Evolutionary conservation across 176 grass and related monocot genomes (phyloP).

Genomic region (Cocos nucifera): DNA sequence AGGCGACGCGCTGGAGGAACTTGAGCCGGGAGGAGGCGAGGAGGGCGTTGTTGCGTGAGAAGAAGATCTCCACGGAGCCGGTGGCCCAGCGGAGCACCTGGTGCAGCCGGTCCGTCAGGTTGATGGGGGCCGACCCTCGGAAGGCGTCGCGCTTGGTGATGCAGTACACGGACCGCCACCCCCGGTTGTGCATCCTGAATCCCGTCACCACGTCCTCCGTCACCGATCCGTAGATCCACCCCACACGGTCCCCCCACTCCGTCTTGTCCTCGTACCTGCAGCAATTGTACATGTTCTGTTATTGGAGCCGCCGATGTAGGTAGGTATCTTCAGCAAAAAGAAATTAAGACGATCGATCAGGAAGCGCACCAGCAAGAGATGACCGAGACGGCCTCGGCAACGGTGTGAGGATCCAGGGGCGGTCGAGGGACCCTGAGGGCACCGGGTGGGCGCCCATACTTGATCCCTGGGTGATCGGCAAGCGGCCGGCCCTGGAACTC

Average conservation of each 20-base stretch:
- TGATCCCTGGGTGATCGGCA: slow-evolving; percentile 67
- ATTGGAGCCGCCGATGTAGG: no score
- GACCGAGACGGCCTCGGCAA: slow-evolving; percentile 84
- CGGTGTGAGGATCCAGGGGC: slow-evolving; percentile 62
- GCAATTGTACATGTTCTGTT: no score
- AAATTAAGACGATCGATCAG: no score
- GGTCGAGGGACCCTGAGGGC: slow-evolving; percentile 56
- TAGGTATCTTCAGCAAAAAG: no score
- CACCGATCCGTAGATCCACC: slow-evolving; percentile 95
- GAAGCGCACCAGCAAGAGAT: slow-evolving; percentile 51
- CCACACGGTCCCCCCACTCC: slow-evolving; percentile 95
- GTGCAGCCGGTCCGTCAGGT: slow-evolving; percentile 78
- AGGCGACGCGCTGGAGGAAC: slow-evolving; percentile 62
- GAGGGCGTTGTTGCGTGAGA: slow-evolving; percentile 91
- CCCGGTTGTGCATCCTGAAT: slow-evolving; percentile 96
- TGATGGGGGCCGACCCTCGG: slow-evolving; percentile 88
- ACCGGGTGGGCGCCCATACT: slow-evolving; percentile 57
- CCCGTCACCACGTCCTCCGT: slow-evolving; percentile 96
- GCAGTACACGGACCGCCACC: slow-evolving; percentile 93
- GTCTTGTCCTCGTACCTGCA: slow-evolving; percentile 89
- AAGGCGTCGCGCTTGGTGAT: slow-evolving; percentile 92
- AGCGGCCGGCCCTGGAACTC: slow-evolving; percentile 86
- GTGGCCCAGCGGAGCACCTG: slow-evolving; percentile 97
- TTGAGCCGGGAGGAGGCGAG: slow-evolving; percentile 58
- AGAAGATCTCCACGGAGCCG: slow-evolving; percentile 96